Evolutionary conservation across 495 filamentous ascomycete genomes (phyloP), one percentile per base, ranked within the genome.

Genomic region (Aspergillus kassunensis): DNA sequence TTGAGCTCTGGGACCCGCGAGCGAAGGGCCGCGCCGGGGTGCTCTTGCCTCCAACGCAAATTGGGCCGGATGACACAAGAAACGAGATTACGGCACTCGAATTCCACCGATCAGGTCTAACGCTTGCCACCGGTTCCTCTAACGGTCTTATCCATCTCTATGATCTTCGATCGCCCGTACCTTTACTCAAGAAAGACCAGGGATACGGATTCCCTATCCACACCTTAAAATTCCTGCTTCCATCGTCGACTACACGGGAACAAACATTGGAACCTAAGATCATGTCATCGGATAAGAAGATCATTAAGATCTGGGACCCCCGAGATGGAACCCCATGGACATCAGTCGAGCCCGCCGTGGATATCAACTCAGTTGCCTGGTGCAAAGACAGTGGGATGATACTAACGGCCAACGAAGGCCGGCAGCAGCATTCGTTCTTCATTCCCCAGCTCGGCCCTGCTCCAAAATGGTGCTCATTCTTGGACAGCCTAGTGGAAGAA

Each of bases 401-500:
- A 11, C 70, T 97, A 50, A 97, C 93, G 2, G 95, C 95, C 9
- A 97, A 97, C 63, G 95, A 99, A 73, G 92, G 92, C 29, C 78
- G 87, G 36, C 85, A 90, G 56, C 86, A 96, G 66, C 93, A 97
- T 70, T 82, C 89, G 6, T 99, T 97, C 78, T 91, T 97, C 64
- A 91, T 99, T 48, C 95, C 95, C 0, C 90, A 91, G 56, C 80
- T 97, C 25, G 91, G 91, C 5, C 88, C 93, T 10, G 90, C 93
- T 1, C 95, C 95, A 0, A 87, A 79, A 58, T 99, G 95, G 95
- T 97, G 95, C 63, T 84, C 86, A 8, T 97, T 97, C 81, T 74
- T 99, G 27, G 95, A 99, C 63, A 95, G 92, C 61, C 78, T 98
- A 44, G 95, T 96, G 13, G 95, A 99, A 68, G 95, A 99, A 64